These are phyloP conservation scores for Fusarium dlaminii DNA, from an alignment of 2,329 filamentous ascomycete species.

Conservation along the genomic window DNA sequence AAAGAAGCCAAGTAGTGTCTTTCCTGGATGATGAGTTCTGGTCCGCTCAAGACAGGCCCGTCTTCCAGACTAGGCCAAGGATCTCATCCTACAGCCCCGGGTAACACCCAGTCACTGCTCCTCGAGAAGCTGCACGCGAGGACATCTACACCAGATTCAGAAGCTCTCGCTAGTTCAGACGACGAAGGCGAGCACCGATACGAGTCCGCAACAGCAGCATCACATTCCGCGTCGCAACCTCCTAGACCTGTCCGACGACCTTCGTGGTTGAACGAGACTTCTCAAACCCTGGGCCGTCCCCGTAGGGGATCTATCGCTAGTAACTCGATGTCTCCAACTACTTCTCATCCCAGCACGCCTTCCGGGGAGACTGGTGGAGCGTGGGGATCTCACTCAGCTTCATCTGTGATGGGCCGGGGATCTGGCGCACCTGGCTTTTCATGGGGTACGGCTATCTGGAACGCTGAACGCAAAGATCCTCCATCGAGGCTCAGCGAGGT, in stretches of 20 bases:
- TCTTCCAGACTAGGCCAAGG: conserved; percentile 62
- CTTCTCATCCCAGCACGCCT: conserved; percentile 84
- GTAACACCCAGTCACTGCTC: conserved; percentile 70
- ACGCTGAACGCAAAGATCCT: conserved; percentile 79
- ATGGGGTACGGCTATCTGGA: conserved; percentile 88
- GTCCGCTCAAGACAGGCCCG: conserved; percentile 59
- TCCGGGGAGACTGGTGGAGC: conserved; percentile 68
- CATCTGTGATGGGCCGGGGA: conserved; percentile 59
- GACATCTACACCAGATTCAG: conserved; percentile 91
- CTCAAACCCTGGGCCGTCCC: conserved; percentile 68
- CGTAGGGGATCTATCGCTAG: conserved; percentile 82
- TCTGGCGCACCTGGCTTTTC: conserved; percentile 65
- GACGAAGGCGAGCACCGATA: conserved; percentile 81
- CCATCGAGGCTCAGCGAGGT: conserved; percentile 79
- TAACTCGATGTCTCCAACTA: conserved; percentile 79
- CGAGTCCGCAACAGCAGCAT: conserved; percentile 58
- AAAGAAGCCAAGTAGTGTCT: conserved; percentile 15
- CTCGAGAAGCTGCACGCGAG: conserved; percentile 81
- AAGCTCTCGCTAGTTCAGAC: conserved; percentile 92
- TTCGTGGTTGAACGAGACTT: conserved; percentile 88
- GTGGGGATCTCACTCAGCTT: conserved; percentile 65
- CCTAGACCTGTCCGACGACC: conserved; percentile 75
- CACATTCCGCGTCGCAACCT: conserved; percentile 51
- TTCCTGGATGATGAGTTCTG: conserved; percentile 59
- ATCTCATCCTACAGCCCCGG: conserved; percentile 56